Conservation (phyloP, 2,329 filamentous ascomycete species). For the Aspergillus neotritici region DNA sequence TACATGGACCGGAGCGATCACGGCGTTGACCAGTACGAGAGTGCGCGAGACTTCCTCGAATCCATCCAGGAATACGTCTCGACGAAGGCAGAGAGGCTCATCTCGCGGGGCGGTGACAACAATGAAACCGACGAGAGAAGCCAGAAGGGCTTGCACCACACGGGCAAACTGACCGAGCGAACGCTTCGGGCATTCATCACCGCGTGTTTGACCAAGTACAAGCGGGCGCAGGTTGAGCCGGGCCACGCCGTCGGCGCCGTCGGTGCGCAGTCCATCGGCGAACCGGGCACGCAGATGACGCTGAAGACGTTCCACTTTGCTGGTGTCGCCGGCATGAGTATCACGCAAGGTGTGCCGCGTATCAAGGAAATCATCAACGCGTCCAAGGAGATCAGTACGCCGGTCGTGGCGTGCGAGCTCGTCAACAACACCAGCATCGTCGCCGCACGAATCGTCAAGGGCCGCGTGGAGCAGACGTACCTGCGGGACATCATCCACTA, state of each 20-base stretch:
- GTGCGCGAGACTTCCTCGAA: slow-evolving; percentile 72
- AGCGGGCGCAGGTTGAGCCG: slow-evolving; percentile 84
- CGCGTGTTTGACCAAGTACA: slow-evolving; percentile 82
- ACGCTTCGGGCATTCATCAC: slow-evolving; percentile 72
- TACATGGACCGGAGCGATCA: slow-evolving; percentile 67
- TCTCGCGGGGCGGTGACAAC: slow-evolving; percentile 29
- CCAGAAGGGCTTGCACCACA: slow-evolving; percentile 53
- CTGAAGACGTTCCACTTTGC: slow-evolving; percentile 99
- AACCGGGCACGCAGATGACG: slow-evolving; percentile 98
- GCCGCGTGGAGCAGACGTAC: slow-evolving; percentile 90
- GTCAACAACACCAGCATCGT: slow-evolving; percentile 68
- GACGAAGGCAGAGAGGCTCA: slow-evolving; percentile 57
- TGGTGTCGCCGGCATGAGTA: slow-evolving; percentile 98
- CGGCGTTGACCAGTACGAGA: slow-evolving; percentile 70
- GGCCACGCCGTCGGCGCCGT: slow-evolving; percentile 95
- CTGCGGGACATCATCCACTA: slow-evolving; percentile 73
- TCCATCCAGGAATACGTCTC: slow-evolving; percentile 69
- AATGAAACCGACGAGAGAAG: slow-evolving; percentile 26
- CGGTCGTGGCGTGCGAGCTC: slow-evolving; percentile 82
- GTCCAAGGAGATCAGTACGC: slow-evolving; percentile 86
- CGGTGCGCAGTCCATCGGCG: slow-evolving; percentile 94
- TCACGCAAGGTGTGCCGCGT: slow-evolving; percentile 97
- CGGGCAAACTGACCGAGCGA: slow-evolving; percentile 73
- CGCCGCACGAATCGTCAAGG: slow-evolving; percentile 86
- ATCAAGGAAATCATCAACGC: slow-evolving; percentile 99